phyloP scores from a whole-genome alignment of 2,329 filamentous ascomycete genomes.

The Microsporum canis region DNA sequence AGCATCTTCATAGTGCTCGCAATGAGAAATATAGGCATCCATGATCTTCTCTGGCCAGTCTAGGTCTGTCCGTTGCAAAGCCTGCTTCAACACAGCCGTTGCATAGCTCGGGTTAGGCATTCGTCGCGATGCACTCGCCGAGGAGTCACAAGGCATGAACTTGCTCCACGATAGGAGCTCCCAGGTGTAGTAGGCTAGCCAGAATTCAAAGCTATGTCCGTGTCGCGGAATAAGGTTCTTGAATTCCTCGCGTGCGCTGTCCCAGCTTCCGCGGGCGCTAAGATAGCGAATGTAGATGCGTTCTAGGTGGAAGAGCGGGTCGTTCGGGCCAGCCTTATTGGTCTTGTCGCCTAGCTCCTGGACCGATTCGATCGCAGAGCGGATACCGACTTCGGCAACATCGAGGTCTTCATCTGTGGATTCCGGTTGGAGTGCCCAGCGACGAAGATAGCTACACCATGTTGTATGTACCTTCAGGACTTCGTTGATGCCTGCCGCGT shows the following conservation, averaged over 20 bases:
- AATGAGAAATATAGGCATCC: slow-evolving; percentile 42
- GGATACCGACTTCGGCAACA: slow-evolving; percentile 79
- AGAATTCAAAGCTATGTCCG: slow-evolving; percentile 79
- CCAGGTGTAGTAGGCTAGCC: slow-evolving; percentile 85
- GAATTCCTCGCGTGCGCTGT: slow-evolving; percentile 68
- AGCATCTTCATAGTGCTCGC: slow-evolving; percentile 79
- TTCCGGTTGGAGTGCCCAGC: slow-evolving; percentile 63
- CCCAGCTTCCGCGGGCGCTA: slow-evolving; percentile 66
- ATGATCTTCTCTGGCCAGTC: slow-evolving; percentile 43
- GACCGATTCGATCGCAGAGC: slow-evolving; percentile 75
- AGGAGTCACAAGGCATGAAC: slow-evolving; percentile 42
- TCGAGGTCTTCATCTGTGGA: slow-evolving; percentile 74
- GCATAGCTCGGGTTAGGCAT: slow-evolving; percentile 59
- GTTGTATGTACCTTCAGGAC: slow-evolving; percentile 84
- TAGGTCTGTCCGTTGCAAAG: slow-evolving; percentile 43
- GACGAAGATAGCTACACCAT: slow-evolving; percentile 89
- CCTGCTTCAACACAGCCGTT: slow-evolving; percentile 64
- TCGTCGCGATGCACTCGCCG: slow-evolving; percentile 43
- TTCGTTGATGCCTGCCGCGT: slow-evolving; percentile 74
- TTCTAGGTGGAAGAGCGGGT: slow-evolving; percentile 78
- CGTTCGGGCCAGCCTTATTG: slow-evolving; percentile 72
- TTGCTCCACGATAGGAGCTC: slow-evolving; percentile 65
- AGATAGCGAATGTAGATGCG: slow-evolving; percentile 86
- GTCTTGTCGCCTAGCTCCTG: slow-evolving; percentile 62
- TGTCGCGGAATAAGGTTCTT: slow-evolving; percentile 58